Evolutionary conservation across 2,329 filamentous ascomycete genomes (phyloP).

Genomic region (Rutstroemia sydowiana): DNA sequence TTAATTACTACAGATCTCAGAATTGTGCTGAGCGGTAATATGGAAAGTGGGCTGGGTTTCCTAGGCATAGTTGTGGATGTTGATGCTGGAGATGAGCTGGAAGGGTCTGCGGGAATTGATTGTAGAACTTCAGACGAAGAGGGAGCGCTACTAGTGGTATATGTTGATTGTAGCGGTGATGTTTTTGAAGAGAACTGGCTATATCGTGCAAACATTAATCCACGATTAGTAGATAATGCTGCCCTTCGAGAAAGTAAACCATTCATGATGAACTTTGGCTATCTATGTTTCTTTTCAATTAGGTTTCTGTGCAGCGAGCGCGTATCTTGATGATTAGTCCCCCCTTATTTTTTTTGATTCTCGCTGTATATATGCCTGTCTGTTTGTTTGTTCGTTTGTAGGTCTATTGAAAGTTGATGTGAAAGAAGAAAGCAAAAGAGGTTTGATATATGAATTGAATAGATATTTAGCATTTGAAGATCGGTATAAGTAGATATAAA

Average conservation of each 20-base stretch:
- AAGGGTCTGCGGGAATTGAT: neutral
- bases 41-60: slow-evolving; percentile 44
- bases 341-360: too few species aligned
- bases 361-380: too few species aligned
- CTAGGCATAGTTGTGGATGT: slow-evolving; percentile 12
- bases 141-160: slow-evolving; percentile 13
- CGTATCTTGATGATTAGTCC: too few species aligned
- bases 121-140: slow-evolving; percentile 9
- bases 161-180: slow-evolving; percentile 11
- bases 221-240: neutral
- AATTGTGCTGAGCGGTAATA: slow-evolving; percentile 59
- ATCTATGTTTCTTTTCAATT: neutral
- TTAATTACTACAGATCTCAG: slow-evolving; percentile 64
- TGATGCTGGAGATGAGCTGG: neutral
- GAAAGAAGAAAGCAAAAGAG: too few species aligned
- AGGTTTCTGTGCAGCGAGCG: too few species aligned
- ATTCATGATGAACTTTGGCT: neutral
- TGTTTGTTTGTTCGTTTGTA: too few species aligned
- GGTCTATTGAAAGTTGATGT: too few species aligned
- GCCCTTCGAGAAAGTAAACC: neutral
- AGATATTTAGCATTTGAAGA: too few species aligned
- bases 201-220: neutral
- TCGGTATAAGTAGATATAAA: too few species aligned
- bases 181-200: slow-evolving; percentile 23
- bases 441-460: too few species aligned